Conservation (phyloP, 352 stramenopile species). For the Globisporangium cystogenes region DNA sequence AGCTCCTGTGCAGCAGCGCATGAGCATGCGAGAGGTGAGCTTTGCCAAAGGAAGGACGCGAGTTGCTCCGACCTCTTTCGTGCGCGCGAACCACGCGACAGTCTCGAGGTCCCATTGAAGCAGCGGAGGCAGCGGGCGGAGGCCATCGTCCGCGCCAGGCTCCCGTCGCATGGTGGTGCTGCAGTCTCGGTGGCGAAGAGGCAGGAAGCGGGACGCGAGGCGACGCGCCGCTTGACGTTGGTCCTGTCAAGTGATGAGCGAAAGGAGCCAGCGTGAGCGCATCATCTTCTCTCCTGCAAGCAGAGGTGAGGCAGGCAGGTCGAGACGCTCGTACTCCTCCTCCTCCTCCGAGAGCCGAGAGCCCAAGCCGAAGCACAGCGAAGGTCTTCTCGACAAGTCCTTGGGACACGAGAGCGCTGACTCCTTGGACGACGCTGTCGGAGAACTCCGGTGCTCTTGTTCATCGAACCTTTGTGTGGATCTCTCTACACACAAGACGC, state of each 20-base stretch:
- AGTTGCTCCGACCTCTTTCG: slow-evolving; percentile 26
- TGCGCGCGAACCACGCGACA: slow-evolving; percentile 27
- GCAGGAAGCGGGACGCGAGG: background rate
- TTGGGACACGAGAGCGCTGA: no score
- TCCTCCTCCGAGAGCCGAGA: no score
- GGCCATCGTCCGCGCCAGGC: background rate
- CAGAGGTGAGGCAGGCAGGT: background rate
- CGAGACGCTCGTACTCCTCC: background rate
- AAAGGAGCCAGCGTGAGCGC: background rate
- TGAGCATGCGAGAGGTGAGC: background rate
- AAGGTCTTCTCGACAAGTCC: no score
- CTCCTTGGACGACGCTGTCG: no score
- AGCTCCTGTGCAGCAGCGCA: slow-evolving; percentile 7
- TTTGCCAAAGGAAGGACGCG: no score
- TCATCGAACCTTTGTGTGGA: no score
- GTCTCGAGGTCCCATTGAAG: slow-evolving; percentile 50
- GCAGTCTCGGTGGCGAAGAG: background rate
- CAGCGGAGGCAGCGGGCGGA: slow-evolving; percentile 27
- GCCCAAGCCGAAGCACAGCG: no score
- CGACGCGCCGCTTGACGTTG: background rate
- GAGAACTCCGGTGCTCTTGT: no score
- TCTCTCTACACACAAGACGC: no score
- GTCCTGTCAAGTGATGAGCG: background rate
- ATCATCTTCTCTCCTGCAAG: background rate
- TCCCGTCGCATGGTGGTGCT: background rate